Base-by-base conservation (phyloP, 768 basidiomycete species). In the Calocybe gangraenosa region DNA sequence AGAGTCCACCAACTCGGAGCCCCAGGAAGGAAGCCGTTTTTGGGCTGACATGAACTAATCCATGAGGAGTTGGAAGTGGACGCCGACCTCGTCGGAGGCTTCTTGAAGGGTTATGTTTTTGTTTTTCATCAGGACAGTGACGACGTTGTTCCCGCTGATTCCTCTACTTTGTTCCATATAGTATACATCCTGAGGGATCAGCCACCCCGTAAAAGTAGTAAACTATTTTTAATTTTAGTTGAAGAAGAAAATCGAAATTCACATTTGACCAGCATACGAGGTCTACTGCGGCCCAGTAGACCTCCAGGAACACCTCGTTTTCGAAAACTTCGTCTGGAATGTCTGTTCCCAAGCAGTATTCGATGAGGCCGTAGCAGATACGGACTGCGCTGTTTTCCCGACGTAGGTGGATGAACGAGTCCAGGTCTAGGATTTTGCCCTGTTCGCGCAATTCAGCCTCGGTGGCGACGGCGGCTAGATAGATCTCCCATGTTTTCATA, bases 201-300 rank as follows among this genome's bases (percentile, higher is more conserved):
- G 38, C 37, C 40, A 54, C 33, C 28, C 19, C 3, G 21, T 14
- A 15, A 14, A 37, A 30, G 43, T 32, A 14, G 18, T 22, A 32
- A 42, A 28, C 14, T 32, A 22, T 15, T 18, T 14, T n/a, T n/a
- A n/a, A n/a, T n/a, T n/a, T n/a, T n/a, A n/a, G n/a, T n/a, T n/a
- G n/a, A n/a, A n/a, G n/a, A n/a, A 38, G 32, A 45, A 17, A 13
- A 21, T 15, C 17, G 35, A 37, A 17, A 63, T 76, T 61, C 49
- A 85, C 84, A 59, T 87, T 87, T 17, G 83, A 66, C 82, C 78
- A 85, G 61, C 77, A 79, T 42, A 87, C 76, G 53, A 82, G 69
- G 59, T 87, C 84, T 31, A 74, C 74, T 8, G 78, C 81, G 7
- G 78, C 75, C 57, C 71, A 74, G 54, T 81, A 76, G 30, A 79